Percentiles rank a stretch among this genome's conserved stretches.
phyloP scores from a whole-genome alignment of 441 rosid genomes.

The Dalechampia spathulata region DNA sequence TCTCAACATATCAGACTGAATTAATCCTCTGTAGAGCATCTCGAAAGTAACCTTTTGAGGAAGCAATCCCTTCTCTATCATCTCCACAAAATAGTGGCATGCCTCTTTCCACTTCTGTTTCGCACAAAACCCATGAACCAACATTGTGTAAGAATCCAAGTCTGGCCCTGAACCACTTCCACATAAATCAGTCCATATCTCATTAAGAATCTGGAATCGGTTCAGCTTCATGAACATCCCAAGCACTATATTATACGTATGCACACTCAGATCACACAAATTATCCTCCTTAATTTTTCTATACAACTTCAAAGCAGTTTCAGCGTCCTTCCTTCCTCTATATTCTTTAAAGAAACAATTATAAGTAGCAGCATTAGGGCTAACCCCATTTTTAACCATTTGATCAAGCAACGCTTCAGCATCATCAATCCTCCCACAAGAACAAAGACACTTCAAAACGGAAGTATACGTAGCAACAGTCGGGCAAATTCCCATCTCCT shows the following conservation, averaged over 20 bases:
- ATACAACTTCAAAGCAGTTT: constrained; percentile 60
- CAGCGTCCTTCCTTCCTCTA: constrained; percentile 65
- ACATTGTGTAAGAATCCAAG: constrained; percentile 70
- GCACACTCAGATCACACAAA: constrained; percentile 36
- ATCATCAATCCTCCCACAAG: constrained; percentile 17
- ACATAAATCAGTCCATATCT: constrained; percentile 74
- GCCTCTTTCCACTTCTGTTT: constrained; percentile 75
- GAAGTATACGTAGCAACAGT: constrained; percentile 64
- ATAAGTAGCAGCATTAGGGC: constrained; percentile 58
- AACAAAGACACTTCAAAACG: constrained; percentile 54
- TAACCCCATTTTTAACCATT: constrained; percentile 60
- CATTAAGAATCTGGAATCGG: constrained; percentile 43
- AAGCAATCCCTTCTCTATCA: constrained; percentile 85
- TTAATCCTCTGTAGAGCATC: constrained; percentile 67
- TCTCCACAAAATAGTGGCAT: constrained; percentile 74
- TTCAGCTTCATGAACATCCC: constrained; percentile 53
- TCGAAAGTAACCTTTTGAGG: constrained; percentile 84
- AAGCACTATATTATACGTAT: constrained; percentile 58
- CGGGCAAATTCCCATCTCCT: constrained; percentile 53
- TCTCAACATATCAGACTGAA: constrained; percentile 80
- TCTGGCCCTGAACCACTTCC: constrained; percentile 57
- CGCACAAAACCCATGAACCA: constrained; percentile 66
- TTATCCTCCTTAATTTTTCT: constrained; percentile 53
- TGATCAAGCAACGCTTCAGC: constrained; percentile 60
- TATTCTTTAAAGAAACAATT: constrained; percentile 90